phyloP scores from a whole-genome alignment of 2,329 filamentous ascomycete genomes.

The Xylaria polymorpha region DNA sequence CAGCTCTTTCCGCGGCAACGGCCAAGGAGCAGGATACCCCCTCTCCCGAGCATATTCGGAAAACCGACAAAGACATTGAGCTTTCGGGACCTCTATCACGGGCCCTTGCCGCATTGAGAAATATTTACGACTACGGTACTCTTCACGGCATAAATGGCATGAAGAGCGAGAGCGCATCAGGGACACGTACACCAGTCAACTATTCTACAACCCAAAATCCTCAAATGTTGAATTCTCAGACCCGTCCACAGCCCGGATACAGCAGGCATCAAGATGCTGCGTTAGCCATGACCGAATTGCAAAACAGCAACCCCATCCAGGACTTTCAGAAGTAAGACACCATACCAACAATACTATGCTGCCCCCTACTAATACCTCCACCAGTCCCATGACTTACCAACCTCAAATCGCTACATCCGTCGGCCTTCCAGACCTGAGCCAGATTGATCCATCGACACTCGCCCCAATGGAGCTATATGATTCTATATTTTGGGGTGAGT shows the following conservation, averaged over 20 bases:
- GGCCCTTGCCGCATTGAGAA: conserved; percentile 70
- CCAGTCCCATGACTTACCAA: conserved; percentile 43
- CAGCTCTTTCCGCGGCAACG: conserved; percentile 71
- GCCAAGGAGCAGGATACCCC: conserved; percentile 68
- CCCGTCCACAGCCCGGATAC: conserved; percentile 47
- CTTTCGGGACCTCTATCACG: conserved; percentile 70
- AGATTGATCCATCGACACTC: conserved; percentile 67
- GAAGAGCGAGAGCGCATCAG: conserved; percentile 62
- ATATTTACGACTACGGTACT: conserved; percentile 74
- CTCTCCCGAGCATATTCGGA: conserved; percentile 63
- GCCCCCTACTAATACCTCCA: conserved; percentile 10
- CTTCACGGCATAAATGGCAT: conserved; percentile 61
- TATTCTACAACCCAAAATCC: conserved; percentile 55
- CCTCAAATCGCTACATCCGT: conserved; percentile 51
- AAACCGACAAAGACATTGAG: conserved; percentile 70
- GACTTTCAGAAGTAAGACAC: conserved; percentile 57
- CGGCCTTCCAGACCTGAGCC: conserved; percentile 58
- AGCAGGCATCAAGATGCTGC: conserved; percentile 72
- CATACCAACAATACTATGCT: background rate
- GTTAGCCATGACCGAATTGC: conserved; percentile 73
- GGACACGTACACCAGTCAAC: conserved; percentile 59
- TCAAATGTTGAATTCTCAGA: conserved; percentile 45
- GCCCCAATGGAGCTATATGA: conserved; percentile 76
- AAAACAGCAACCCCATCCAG: conserved; percentile 64
- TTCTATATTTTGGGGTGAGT: conserved; percentile 74